Conservation (phyloP, 2,329 filamentous ascomycete species). For the Botrytis byssoidea region DNA sequence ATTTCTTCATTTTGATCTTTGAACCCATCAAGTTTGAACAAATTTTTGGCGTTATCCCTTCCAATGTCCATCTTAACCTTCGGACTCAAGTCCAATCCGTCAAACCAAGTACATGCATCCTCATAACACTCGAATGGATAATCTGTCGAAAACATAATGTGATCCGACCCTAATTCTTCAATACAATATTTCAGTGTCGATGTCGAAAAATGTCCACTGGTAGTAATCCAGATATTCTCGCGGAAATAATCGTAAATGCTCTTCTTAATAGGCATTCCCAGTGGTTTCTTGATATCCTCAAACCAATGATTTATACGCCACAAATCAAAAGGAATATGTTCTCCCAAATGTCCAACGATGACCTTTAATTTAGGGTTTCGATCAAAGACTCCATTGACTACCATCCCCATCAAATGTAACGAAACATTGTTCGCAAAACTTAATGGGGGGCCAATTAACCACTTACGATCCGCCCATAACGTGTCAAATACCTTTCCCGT, state of each 20-base stretch:
- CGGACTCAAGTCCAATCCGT: constrained; percentile 42
- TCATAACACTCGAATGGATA: constrained; percentile 52
- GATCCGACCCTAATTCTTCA: constrained; percentile 48
- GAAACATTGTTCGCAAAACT: constrained; percentile 59
- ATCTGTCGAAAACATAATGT: constrained; percentile 53
- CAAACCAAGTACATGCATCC: constrained; percentile 45
- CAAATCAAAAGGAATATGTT: constrained; percentile 50
- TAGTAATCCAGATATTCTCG: constrained; percentile 57
- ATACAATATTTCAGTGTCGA: constrained; percentile 51
- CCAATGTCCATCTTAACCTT: constrained; percentile 45
- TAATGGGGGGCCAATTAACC: constrained; percentile 58
- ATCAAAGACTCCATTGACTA: constrained; percentile 52
- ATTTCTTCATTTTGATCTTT: constrained; percentile 5
- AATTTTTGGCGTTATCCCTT: constrained; percentile 46
- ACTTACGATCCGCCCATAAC: constrained; percentile 57
- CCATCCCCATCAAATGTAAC: constrained; percentile 54
- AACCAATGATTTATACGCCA: constrained; percentile 56
- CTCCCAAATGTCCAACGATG: constrained; percentile 50
- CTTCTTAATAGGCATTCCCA: constrained; percentile 41
- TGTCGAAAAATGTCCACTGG: constrained; percentile 55
- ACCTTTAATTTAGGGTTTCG: constrained; percentile 47
- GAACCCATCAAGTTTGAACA: constrained; percentile 39
- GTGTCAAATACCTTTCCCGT: constrained; percentile 56
- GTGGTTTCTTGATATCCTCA: constrained; percentile 51
- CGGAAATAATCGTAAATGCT: constrained; percentile 53